A percentile compares a stretch with the other conserved stretches of the same genome.
phyloP scores from a whole-genome alignment of 179 eudicot species.

The Carnegiea gigantea region DNA sequence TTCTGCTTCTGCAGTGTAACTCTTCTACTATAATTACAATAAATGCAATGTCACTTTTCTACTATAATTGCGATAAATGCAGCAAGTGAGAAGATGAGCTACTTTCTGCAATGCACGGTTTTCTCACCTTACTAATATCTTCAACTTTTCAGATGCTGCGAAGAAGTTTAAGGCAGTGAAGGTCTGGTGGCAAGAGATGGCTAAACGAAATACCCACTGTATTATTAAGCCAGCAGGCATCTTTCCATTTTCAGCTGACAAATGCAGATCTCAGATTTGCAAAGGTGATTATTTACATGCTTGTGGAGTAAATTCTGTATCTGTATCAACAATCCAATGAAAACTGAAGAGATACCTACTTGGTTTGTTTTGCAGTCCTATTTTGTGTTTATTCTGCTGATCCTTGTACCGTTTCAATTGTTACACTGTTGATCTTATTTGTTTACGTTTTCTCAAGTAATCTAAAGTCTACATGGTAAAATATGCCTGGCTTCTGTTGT shows the following conservation, averaged over 20 bases:
- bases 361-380: slow-evolving; percentile 1
- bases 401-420: background rate
- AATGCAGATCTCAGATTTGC: slow-evolving; percentile 32
- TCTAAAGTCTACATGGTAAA: background rate
- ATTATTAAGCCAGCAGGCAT: slow-evolving; percentile 30
- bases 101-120: slow-evolving; percentile 2
- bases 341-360: background rate
- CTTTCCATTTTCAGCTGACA: slow-evolving; percentile 32
- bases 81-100: background rate
- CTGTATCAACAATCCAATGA: background rate
- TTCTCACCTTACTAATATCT: background rate
- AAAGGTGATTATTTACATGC: slow-evolving; percentile 40
- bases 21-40: background rate
- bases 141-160: slow-evolving; percentile 42
- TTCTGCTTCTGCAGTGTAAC: background rate
- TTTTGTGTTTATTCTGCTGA: background rate
- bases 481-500: background rate
- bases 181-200: slow-evolving; percentile 97
- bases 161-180: slow-evolving; percentile 70
- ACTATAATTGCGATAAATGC: background rate
- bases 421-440: background rate
- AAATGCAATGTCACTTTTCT: slow-evolving; percentile 13
- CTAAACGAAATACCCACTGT: slow-evolving; percentile 44
- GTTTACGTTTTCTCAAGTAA: background rate
- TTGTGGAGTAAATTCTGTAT: background rate